Evolutionary conservation across 208 protist species (phyloP), one percentile per base, ranked within the genome.

Genomic region (Acanthamoeba quina): DNA sequence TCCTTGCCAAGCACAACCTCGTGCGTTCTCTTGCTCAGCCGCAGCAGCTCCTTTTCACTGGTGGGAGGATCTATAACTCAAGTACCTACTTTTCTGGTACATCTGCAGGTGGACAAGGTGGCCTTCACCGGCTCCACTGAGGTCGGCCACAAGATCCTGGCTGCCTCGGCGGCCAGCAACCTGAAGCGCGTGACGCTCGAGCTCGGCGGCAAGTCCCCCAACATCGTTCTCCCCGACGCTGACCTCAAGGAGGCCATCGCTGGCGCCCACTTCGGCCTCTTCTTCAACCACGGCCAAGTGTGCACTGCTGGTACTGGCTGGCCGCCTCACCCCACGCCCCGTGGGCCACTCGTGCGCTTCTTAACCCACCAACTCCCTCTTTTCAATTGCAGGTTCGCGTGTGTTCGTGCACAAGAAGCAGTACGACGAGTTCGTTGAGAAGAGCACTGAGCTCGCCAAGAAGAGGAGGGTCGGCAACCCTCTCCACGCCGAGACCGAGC

Each of bases 151-250:
- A 86, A 97, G 70, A 97, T 99, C 41, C 41, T 95, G 64, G 82
- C 76, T 17, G 54, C 94, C 26, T 62, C 85, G 6, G 94, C 85
- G 13, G 52, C 92, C 19, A 94, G 37, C 21, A 97, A 97, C 54
- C 74, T 96, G 3, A 96, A 96, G 70, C 92, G 64, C 17, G 92
- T 98, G 3, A 98, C 97, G 47, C 94, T 99, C 1, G 98, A 99
- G 95, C 94, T 99, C 0, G 98, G 98, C 78, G 98, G 98, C 90
- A 99, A 99, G 96, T 98, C 96, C 3, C 97, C 98, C 70, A 96
- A 98, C 66, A 98, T 99, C 80, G 95, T 99, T 56, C 96, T 97
- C 93, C 95, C 92, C 54, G 98, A 99, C 94, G 97, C 97, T 7
- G 97, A 98, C 90, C 37, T 99, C 7, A 95, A 98, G 62, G 64